Evolutionary conservation across 2,329 filamentous ascomycete species (phyloP), one percentile per base, ranked within the genome.

Genomic region (Microcyclospora tardicrescens): DNA sequence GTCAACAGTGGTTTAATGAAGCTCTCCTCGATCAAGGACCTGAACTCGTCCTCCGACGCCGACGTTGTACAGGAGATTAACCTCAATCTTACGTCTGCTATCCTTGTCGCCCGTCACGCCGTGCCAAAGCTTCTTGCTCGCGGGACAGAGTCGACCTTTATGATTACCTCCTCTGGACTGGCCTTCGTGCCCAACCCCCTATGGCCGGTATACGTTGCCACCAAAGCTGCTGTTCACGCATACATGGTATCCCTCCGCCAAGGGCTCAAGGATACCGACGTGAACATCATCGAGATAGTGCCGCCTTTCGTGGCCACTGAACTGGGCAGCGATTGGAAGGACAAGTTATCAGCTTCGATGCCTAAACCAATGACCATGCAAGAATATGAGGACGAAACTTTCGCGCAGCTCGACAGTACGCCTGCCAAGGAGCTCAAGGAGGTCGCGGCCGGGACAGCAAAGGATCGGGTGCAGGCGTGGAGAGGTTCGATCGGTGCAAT

Each of bases 271-370:
- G 43, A 35, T 29, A 44, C 42, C 6, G 41, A 44, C 16, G 42
- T 49, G 15, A 44, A 44, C 27, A 39, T 50, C 29, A 41, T 50
- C 27, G 48, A 50, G 43, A 40, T 50, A 14, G 41, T 47, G 6
- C 46, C 48, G n/a, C 48, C 46, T 12, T 36, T 38, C 14, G 46
- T 46, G 9, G 42, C 12, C 14, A 42, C 40, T n/a, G 33, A 42
- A 33, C 32, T 42, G 15, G 31, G n/a, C 9, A 40, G 35, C 15
- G 43, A 37, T 14, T 31, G 38, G 9, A 28, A 41, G 16, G 28
- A 16, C 24, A 33, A 38, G 10, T n/a, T n/a, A n/a, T n/a, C n/a
- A n/a, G n/a, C n/a, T n/a, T n/a, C n/a, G n/a, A 16, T 10, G 6
- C 10, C 35, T 16, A 33, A 34, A 16, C 19, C 36, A 8, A 41